A percentile compares a stretch with the other conserved stretches of the same genome.
Conservation (phyloP, 441 rosid genomes). For the Breynia disticha region DNA sequence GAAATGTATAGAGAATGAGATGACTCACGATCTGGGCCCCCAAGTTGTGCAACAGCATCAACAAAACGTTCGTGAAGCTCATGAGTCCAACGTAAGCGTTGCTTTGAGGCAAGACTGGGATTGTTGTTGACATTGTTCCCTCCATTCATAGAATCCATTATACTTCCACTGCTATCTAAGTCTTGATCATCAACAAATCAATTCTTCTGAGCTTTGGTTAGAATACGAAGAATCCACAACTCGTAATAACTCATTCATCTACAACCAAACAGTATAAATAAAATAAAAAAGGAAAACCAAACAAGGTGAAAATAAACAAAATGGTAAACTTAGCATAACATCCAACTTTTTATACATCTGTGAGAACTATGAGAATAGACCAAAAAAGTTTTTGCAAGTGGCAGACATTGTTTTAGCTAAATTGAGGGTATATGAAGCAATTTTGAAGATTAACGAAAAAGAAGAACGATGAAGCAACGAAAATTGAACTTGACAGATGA, state of each 20-base stretch:
- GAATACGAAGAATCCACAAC: slow-evolving; percentile 25
- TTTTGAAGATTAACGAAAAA: too few species aligned
- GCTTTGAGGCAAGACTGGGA: slow-evolving; percentile 87
- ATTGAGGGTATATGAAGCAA: too few species aligned
- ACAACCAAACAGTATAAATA: slow-evolving; percentile 8
- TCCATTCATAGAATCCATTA: slow-evolving; percentile 64
- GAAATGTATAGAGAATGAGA: neutral
- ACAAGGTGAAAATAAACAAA: neutral
- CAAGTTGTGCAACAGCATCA: slow-evolving; percentile 88
- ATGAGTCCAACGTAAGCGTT: slow-evolving; percentile 88
- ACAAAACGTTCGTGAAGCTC: slow-evolving; percentile 93
- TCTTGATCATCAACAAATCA: slow-evolving; percentile 45
- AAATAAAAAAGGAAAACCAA: slow-evolving; percentile 9
- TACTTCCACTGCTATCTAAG: slow-evolving; percentile 35
- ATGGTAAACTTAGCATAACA: too few species aligned
- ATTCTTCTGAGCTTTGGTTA: slow-evolving; percentile 32
- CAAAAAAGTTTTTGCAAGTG: too few species aligned
- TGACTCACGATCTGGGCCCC: slow-evolving; percentile 86
- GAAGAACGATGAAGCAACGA: too few species aligned
- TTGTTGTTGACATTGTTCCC: slow-evolving; percentile 48
- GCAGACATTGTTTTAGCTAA: too few species aligned
- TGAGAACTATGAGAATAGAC: too few species aligned
- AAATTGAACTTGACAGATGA: too few species aligned
- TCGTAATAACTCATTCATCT: slow-evolving; percentile 32
- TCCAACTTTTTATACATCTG: too few species aligned